Percentiles rank a stretch among this genome's conserved stretches.
Conservation (phyloP, 768 basidiomycete species). For the Leucosporidium creatinivorum region DNA sequence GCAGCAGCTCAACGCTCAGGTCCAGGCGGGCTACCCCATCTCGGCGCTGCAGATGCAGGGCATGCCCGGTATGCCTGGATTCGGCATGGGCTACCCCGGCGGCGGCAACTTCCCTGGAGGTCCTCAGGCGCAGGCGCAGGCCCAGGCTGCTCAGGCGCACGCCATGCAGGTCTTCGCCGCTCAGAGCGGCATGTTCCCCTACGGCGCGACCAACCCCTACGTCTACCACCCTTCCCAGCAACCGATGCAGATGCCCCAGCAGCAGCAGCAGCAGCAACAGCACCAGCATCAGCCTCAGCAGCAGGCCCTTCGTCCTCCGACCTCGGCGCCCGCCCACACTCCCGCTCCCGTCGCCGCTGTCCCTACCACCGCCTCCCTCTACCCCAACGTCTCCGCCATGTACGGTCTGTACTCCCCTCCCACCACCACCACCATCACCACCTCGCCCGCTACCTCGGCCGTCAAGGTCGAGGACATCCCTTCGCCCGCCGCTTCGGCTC, state of each 20-base stretch:
- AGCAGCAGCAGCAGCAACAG: slow-evolving; percentile 2
- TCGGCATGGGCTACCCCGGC: neutral
- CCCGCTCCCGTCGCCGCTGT: neutral
- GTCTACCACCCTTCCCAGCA: slow-evolving; percentile 8
- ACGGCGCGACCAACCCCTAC: neutral
- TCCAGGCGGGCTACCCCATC: neutral
- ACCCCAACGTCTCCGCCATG: slow-evolving; percentile 11
- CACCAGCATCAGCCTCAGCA: slow-evolving; percentile 4
- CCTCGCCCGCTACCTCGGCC: neutral
- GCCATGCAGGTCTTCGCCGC: neutral
- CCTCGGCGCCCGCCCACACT: neutral
- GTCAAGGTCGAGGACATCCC: slow-evolving; percentile 16
- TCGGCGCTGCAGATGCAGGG: neutral
- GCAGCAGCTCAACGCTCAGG: slow-evolving; percentile 23
- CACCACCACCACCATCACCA: neutral
- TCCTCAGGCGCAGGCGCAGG: slow-evolving; percentile 11
- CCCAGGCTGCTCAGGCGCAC: slow-evolving; percentile 7
- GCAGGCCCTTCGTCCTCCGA: neutral
- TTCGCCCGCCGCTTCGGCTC: slow-evolving; percentile 12
- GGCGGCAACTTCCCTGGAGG: neutral
- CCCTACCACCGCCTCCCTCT: slow-evolving; percentile 7
- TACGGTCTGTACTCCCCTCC: neutral
- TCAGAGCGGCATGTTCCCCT: slow-evolving; percentile 7
- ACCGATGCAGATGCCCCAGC: neutral
- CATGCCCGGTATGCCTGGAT: slow-evolving; percentile 5